A percentile compares a stretch with the other conserved stretches of the same genome.
Conservation (phyloP, 345 rosid genomes). For the Populus pruinosa region DNA sequence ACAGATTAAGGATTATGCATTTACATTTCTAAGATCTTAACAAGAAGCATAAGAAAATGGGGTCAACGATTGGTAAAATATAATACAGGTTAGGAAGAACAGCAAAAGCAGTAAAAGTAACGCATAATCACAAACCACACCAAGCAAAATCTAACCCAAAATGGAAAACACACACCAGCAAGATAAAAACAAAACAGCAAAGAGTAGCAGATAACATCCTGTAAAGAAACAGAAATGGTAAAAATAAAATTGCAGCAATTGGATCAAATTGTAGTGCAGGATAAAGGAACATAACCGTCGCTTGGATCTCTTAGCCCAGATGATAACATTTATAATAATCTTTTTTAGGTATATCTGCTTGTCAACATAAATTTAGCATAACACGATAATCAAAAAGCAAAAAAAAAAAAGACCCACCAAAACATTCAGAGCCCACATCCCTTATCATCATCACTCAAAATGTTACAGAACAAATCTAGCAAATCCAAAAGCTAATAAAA, state of each 20-base stretch:
- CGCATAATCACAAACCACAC: not conserved
- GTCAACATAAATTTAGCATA: constrained; percentile 3
- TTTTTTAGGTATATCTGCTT: not conserved
- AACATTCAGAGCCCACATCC: constrained; percentile 16
- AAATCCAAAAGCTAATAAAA: not conserved
- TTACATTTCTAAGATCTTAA: not conserved
- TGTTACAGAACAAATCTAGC: constrained; percentile 6
- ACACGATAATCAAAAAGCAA: not conserved
- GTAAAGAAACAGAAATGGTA: not conserved
- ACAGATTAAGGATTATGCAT: not conserved
- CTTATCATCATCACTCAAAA: constrained; percentile 12
- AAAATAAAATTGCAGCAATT: constrained; percentile 2
- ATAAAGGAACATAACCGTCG: not conserved
- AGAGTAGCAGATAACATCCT: not conserved
- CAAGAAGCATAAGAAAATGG: not conserved
- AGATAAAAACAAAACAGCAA: not conserved
- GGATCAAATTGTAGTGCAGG: constrained; percentile 3
- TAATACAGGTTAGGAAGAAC: not conserved
- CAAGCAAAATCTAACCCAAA: not conserved
- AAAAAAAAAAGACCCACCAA: constrained; percentile 21
- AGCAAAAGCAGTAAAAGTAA: not conserved
- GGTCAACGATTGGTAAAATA: not conserved
- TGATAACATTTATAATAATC: constrained; percentile 5
- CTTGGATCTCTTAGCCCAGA: constrained; percentile 9
- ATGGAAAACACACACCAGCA: not conserved